Conservation (phyloP, 2,329 filamentous ascomycete species). For the Hypoxylon sp. region DNA sequence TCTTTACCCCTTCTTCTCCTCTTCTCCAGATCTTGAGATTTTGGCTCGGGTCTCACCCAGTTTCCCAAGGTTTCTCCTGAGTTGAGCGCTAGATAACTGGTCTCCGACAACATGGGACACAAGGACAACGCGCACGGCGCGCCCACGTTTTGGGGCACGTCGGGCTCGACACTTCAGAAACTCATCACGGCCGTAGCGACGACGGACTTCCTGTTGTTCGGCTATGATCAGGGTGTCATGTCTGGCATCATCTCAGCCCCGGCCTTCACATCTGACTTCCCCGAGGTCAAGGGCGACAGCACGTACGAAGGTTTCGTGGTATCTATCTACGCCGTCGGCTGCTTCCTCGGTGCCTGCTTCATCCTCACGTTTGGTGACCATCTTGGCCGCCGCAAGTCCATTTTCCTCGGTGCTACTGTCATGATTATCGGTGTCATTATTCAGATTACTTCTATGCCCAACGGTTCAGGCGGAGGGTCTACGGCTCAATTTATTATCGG, state of each 20-base stretch:
- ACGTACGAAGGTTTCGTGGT: slow-evolving; percentile 56
- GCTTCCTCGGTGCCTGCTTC: slow-evolving; percentile 58
- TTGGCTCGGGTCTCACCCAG: neutral
- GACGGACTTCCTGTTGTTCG: slow-evolving; percentile 50
- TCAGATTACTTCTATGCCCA: slow-evolving; percentile 63
- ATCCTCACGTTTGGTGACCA: slow-evolving; percentile 63
- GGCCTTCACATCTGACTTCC: slow-evolving; percentile 50
- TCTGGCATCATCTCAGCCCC: slow-evolving; percentile 51
- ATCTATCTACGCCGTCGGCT: slow-evolving; percentile 59
- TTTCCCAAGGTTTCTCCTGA: slow-evolving; percentile 11
- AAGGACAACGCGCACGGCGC: slow-evolving; percentile 49
- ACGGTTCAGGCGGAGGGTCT: slow-evolving; percentile 57
- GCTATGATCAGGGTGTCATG: slow-evolving; percentile 54
- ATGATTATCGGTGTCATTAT: slow-evolving; percentile 70
- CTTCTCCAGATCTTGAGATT: slow-evolving; percentile 18
- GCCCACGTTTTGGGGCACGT: slow-evolving; percentile 52
- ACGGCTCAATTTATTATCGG: slow-evolving; percentile 64
- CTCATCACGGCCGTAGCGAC: slow-evolving; percentile 50
- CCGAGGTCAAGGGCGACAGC: slow-evolving; percentile 51
- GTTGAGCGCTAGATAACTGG: slow-evolving; percentile 18
- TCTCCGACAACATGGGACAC: slow-evolving; percentile 44
- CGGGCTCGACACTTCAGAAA: slow-evolving; percentile 48
- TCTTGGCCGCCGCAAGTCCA: slow-evolving; percentile 67
- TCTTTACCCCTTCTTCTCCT: slow-evolving; percentile 10
- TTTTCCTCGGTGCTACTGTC: slow-evolving; percentile 65